Percentiles rank a stretch among this genome's conserved stretches.
Evolutionary conservation across 768 basidiomycete species (phyloP).

Genomic region (Cystofilobasidium ferigula): DNA sequence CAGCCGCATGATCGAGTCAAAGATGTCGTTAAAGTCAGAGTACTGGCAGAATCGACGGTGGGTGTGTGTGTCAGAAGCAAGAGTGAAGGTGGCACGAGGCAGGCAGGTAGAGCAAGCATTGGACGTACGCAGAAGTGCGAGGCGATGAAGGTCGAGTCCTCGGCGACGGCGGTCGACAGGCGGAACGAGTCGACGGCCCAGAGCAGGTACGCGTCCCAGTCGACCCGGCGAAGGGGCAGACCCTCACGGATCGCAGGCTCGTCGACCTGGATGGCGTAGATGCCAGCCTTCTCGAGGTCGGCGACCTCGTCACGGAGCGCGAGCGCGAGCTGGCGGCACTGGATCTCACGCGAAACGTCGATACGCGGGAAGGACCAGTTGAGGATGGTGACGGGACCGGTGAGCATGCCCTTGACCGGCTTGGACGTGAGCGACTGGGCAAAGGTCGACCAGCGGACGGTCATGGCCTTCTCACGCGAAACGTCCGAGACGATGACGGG

Average conservation of each 20-base stretch:
- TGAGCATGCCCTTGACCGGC: constrained; percentile 66
- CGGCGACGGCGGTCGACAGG: constrained; percentile 89
- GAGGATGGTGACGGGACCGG: constrained; percentile 58
- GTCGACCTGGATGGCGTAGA: constrained; percentile 96
- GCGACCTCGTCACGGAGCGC: constrained; percentile 96
- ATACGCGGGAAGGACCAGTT: constrained; percentile 99
- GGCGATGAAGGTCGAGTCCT: constrained; percentile 87
- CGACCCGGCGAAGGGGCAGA: constrained; percentile 85
- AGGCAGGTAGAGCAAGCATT: too few species aligned
- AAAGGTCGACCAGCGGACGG: constrained; percentile 91
- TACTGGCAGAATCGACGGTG: constrained; percentile 29
- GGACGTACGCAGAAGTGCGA: constrained; percentile 72
- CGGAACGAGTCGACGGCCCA: constrained; percentile 99
- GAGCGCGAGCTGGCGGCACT: constrained; percentile 95
- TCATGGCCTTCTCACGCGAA: constrained; percentile 82
- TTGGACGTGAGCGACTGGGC: constrained; percentile 85
- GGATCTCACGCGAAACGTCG: constrained; percentile 87
- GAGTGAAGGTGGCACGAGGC: constrained; percentile 7
- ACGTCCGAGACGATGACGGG: constrained; percentile 67
- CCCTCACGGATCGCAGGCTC: constrained; percentile 99
- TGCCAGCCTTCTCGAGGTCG: constrained; percentile 85
- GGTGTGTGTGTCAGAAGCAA: constrained; percentile 24
- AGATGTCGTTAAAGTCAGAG: constrained; percentile 73
- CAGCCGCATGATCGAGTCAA: constrained; percentile 45
- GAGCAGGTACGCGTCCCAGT: constrained; percentile 91